Evolutionary conservation across 2,329 filamentous ascomycete species (phyloP).

Genomic region (Emergomyces orientalis): DNA sequence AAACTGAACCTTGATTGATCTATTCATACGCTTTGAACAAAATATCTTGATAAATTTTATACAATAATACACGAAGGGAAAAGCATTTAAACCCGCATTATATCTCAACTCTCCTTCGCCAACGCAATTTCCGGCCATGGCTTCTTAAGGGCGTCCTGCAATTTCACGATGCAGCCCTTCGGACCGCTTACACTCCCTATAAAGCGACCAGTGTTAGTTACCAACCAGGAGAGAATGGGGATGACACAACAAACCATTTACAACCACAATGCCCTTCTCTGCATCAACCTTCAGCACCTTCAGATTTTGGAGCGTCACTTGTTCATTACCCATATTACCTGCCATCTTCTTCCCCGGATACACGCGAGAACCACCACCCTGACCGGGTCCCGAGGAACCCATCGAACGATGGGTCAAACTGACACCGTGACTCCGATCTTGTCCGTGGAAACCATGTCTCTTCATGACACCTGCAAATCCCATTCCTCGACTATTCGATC

Average conservation of each 20-base stretch:
- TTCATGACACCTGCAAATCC: conserved; percentile 99
- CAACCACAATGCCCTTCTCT: conserved; percentile 76
- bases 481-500: conserved; percentile 70
- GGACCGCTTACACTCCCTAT: conserved; percentile 69
- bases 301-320: conserved; percentile 83
- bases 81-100: conserved; percentile 3
- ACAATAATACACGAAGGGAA: conserved; percentile 31
- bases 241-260: conserved; percentile 54
- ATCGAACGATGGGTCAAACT: conserved; percentile 88
- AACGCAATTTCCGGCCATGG: conserved; percentile 51
- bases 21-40: not conserved
- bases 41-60: conserved; percentile 24
- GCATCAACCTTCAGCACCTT: conserved; percentile 80
- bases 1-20: not conserved
- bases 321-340: conserved; percentile 85
- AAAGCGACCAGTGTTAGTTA: conserved; percentile 7
- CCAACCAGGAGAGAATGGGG: conserved; percentile 5
- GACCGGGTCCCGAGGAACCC: conserved; percentile 79
- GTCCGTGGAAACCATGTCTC: conserved; percentile 78
- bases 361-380: conserved; percentile 87
- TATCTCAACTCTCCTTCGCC: conserved; percentile 36
- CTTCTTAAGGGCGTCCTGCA: conserved; percentile 90
- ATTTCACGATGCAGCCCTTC: conserved; percentile 71
- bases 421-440: conserved; percentile 89
- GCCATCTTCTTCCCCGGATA: conserved; percentile 97